Evolutionary conservation across 225 moss, liverwort and hornwort species (phyloP).

Genomic region (Physcomitrium patens): DNA sequence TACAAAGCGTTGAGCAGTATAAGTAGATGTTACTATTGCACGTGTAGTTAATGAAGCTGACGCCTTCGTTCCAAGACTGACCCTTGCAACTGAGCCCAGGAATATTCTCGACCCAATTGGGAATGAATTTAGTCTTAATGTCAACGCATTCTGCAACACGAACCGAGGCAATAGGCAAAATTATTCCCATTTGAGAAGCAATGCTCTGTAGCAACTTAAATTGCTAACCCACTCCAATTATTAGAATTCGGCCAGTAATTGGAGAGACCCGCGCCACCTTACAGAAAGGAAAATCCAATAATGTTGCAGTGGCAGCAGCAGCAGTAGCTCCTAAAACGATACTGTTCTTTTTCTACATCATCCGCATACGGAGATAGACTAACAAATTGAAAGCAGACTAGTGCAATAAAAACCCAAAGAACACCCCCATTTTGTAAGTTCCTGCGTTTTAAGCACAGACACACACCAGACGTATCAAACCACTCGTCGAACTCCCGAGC

Average conservation of each 20-base stretch:
- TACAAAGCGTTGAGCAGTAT: conserved; percentile 28
- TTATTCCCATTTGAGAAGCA: not conserved
- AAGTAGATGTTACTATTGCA: conserved; percentile 32
- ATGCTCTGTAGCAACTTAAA: not conserved
- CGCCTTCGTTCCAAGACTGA: not conserved
- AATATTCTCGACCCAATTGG: conserved; percentile 15
- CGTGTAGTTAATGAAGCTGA: conserved; percentile 34
- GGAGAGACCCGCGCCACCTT: conserved; percentile 1
- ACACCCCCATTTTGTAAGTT: not conserved
- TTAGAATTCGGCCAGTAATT: not conserved
- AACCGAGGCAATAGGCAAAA: not conserved
- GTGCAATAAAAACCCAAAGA: too few relatives aligned
- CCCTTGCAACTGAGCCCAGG: conserved; percentile 11
- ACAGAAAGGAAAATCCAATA: not conserved
- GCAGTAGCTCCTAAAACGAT: not conserved
- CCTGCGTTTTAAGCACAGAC: not conserved
- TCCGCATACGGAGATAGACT: not conserved
- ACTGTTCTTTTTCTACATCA: not conserved
- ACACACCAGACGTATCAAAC: conserved; percentile 34
- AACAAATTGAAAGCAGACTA: not conserved
- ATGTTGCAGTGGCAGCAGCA: not conserved
- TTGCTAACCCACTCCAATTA: not conserved
- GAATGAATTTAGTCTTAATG: conserved; percentile 20
- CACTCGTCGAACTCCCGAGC: conserved; percentile 12
- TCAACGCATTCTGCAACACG: conserved; percentile 30